A percentile compares a stretch with the other conserved stretches of the same genome.
phyloP scores from a whole-genome alignment of 257 asterid genomes.

The Capsicum rhomboideum region DNA sequence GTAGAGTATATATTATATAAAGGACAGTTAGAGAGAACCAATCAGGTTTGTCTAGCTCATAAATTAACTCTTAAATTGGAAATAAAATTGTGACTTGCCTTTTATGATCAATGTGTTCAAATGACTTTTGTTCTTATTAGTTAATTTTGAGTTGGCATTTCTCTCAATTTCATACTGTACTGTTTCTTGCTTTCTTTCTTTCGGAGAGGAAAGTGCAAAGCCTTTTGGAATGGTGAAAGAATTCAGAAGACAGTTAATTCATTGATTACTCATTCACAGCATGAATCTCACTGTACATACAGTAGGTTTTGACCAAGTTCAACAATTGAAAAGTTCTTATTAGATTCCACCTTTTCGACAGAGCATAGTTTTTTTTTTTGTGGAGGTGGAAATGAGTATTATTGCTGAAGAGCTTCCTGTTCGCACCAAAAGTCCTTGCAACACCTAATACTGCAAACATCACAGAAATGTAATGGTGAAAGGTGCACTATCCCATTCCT shows the following conservation, averaged over 20 bases:
- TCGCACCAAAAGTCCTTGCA: too few species aligned
- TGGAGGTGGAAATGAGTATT: too few species aligned
- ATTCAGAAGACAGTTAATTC: background rate
- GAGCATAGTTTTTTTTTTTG: too few species aligned
- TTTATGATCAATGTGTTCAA: background rate
- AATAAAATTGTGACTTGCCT: background rate
- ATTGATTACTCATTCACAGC: background rate
- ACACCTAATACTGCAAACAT: too few species aligned
- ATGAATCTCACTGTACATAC: background rate
- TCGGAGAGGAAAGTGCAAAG: background rate
- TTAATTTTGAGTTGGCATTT: background rate
- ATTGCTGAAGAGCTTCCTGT: too few species aligned
- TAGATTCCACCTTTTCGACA: too few species aligned
- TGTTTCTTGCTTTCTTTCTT: background rate
- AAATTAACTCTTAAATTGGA: background rate
- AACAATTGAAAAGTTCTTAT: too few species aligned
- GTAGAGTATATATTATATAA: too few species aligned
- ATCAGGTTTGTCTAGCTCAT: constrained; percentile 39
- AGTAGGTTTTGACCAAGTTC: too few species aligned
- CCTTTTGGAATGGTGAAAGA: background rate
- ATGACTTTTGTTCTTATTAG: background rate
- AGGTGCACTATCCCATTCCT: too few species aligned
- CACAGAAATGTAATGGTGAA: too few species aligned
- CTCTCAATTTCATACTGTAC: background rate
- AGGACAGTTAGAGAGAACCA: constrained; percentile 68